These are phyloP conservation scores for Penicillium subrubescens DNA, from an alignment of 495 filamentous ascomycete genomes.

Conservation along the genomic window DNA sequence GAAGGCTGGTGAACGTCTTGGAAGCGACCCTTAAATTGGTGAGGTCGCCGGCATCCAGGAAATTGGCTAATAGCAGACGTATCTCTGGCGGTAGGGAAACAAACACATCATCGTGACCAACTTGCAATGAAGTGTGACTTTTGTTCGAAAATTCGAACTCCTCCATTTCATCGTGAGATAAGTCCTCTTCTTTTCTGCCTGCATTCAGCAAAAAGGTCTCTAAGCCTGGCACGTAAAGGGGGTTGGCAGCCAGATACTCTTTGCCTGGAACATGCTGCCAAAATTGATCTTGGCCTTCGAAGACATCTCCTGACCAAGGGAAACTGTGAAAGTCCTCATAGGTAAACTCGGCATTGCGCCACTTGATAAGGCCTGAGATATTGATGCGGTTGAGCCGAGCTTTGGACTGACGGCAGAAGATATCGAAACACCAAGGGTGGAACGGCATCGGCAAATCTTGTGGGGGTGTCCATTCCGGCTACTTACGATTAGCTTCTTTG, in stretches of 20 bases:
- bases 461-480: background rate
- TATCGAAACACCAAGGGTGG: slow-evolving; percentile 41
- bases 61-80: background rate
- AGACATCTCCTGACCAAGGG: background rate
- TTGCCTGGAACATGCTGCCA: background rate
- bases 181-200: background rate
- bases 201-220: background rate
- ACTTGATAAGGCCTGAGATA: background rate
- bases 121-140: background rate
- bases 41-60: background rate
- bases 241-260: background rate
- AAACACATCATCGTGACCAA: background rate
- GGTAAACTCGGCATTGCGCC: background rate
- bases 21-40: background rate
- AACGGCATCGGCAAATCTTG: slow-evolving; percentile 30
- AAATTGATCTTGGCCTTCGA: background rate
- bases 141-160: background rate
- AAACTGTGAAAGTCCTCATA: background rate
- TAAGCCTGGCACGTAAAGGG: background rate
- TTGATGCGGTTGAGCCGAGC: slow-evolving; percentile 11
- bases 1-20: background rate
- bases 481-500: background rate
- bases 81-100: background rate
- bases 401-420: slow-evolving; percentile 29
- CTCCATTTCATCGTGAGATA: background rate